These are phyloP conservation scores for Dioscorea dumetorum DNA, from an alignment of 106 monocot species.

Conservation along the genomic window DNA sequence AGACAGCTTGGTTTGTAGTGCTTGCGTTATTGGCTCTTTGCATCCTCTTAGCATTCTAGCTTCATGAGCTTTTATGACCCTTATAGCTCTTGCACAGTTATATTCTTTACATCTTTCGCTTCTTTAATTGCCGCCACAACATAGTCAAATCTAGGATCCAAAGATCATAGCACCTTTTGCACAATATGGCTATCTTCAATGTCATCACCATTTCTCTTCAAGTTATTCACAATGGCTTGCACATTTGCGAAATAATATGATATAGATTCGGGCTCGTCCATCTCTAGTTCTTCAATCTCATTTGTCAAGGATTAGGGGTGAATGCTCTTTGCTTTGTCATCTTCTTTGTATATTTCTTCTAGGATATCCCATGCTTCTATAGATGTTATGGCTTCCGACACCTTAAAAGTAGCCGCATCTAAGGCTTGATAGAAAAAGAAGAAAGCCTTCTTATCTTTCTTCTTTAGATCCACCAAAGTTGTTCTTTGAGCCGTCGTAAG, in stretches of 20 bases:
- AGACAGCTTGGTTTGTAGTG: neutral
- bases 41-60: neutral
- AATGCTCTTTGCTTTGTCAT: no score
- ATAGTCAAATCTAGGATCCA: neutral
- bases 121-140: neutral
- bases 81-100: neutral
- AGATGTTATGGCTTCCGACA: neutral
- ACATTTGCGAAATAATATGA: neutral
- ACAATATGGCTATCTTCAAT: neutral
- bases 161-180: neutral
- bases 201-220: neutral
- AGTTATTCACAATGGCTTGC: neutral
- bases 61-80: conserved; percentile 4
- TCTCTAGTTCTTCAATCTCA: neutral
- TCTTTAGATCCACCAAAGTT: no score
- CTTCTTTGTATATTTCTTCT: neutral
- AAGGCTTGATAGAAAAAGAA: neutral
- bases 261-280: neutral
- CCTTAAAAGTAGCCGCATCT: neutral
- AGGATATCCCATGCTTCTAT: neutral
- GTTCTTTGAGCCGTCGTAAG: no score
- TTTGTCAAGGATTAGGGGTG: neutral
- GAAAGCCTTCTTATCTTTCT: neutral
- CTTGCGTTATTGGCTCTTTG: neutral
- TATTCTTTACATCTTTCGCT: neutral